Base-by-base conservation (phyloP, 352 stramenopile genomes). In the Globisporangium camurandrum region DNA sequence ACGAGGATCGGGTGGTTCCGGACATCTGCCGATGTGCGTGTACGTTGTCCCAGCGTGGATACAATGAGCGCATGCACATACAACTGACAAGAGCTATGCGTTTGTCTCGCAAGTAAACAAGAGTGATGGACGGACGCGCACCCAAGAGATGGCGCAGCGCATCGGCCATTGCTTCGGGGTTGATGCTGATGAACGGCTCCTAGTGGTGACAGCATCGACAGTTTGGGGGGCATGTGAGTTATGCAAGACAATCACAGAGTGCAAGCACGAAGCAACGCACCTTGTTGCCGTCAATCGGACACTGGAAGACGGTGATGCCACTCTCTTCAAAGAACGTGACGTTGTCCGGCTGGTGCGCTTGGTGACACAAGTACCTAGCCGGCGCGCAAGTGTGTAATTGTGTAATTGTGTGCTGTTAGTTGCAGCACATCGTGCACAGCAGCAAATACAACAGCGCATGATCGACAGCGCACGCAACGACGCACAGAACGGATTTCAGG, bases 141-240 rank as follows among this genome's bases (percentile, higher is more conserved):
- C 76, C 80, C 1, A 95, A 63, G 9, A 95, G 62, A 54, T 91
- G 74, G 2, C 77, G 72, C 16, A 95, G 52, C 17, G 81, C 81
- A 31, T 83, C 72, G 7, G 72, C 74, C 73, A 95, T 92, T 22
- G 78, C 66, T 43, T 93, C 71, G 37, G 84, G 69, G 40, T 89
- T 80, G 31, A 95, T 95, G 51, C 78, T 86, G 48, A 93, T 88
- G 59, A 95, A 95, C 14, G 85, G 83, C 49, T 93, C 83, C 79
- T 90, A 54, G 17, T 20, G 49, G 20, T 33, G 6, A 1, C 17
- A 41, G 36, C 34, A 40, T 14, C 34, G 22, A 19, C 16, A 7
- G 4, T 40, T 14, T 40, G 12, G 22, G 34, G 19, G 9, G 11
- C 7, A 7, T 39, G 9, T n/a, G 23, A 27, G 40, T 26, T 9